phyloP scores from a whole-genome alignment of 441 rosid genomes.

The Iberis amara region DNA sequence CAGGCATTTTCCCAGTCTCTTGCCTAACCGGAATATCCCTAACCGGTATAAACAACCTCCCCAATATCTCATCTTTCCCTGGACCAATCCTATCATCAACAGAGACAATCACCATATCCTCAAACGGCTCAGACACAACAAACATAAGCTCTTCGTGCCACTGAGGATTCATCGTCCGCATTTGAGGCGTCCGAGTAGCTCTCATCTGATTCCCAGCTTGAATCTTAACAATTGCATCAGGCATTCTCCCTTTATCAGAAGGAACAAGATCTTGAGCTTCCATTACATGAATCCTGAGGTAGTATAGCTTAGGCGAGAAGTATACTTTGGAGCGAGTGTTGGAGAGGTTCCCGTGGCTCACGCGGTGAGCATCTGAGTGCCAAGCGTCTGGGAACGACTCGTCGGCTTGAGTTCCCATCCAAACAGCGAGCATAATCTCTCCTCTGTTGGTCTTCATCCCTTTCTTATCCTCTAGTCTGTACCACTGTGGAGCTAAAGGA shows the following conservation, averaged over 20 bases:
- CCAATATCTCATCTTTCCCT: constrained; percentile 49
- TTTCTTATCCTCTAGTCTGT: constrained; percentile 42
- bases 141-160: constrained; percentile 57
- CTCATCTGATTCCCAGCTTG: constrained; percentile 44
- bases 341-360: constrained; percentile 49
- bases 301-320: constrained; percentile 60
- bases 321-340: constrained; percentile 59
- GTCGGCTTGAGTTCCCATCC: constrained; percentile 73
- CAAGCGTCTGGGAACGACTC: constrained; percentile 65
- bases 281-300: constrained; percentile 45
- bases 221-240: constrained; percentile 41
- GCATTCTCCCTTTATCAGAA: constrained; percentile 41
- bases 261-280: constrained; percentile 66
- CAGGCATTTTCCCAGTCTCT: constrained; percentile 49
- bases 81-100: constrained; percentile 50
- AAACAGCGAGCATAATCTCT: constrained; percentile 60
- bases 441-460: constrained; percentile 44
- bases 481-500: constrained; percentile 69
- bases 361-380: constrained; percentile 69
- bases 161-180: constrained; percentile 39
- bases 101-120: constrained; percentile 43
- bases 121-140: constrained; percentile 61
- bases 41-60: constrained; percentile 38
- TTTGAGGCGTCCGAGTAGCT: constrained; percentile 35
- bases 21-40: constrained; percentile 38